A percentile compares a stretch with the other conserved stretches of the same genome.
These are phyloP conservation scores for Fusarium albidum DNA, from an alignment of 2,329 filamentous ascomycete species.

Conservation along the genomic window DNA sequence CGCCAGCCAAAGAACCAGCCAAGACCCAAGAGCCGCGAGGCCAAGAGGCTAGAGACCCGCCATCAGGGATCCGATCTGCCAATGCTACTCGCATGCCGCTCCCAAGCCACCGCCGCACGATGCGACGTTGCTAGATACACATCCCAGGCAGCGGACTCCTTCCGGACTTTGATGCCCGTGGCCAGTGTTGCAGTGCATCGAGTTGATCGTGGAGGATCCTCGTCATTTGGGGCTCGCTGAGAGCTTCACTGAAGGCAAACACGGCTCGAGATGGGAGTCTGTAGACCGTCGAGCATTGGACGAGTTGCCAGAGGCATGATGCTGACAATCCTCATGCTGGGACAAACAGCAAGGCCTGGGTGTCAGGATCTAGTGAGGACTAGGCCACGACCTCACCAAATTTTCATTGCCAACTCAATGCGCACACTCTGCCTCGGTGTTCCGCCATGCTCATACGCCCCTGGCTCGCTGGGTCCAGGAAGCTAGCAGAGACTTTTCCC, in stretches of 20 bases:
- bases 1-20: too few species aligned
- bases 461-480: constrained; percentile 9
- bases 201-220: background rate
- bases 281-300: too few species aligned
- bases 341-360: too few species aligned
- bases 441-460: constrained; percentile 20
- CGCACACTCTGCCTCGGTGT: constrained; percentile 1
- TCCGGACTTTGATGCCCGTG: constrained; percentile 33
- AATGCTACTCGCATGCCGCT: constrained; percentile 21
- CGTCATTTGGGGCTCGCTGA: background rate
- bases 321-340: background rate
- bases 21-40: constrained; percentile 37
- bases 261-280: too few species aligned
- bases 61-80: constrained; percentile 32
- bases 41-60: constrained; percentile 20
- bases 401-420: constrained; percentile 5
- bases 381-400: background rate
- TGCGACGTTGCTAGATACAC: constrained; percentile 15
- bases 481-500: constrained; percentile 3
- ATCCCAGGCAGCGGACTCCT: constrained; percentile 5
- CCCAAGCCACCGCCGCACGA: constrained; percentile 15
- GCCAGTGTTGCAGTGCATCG: constrained; percentile 13
- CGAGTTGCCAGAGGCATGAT: background rate
- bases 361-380: background rate
- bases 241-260: background rate